Conservation (phyloP, 345 rosid species). For the Brassica incana region DNA sequence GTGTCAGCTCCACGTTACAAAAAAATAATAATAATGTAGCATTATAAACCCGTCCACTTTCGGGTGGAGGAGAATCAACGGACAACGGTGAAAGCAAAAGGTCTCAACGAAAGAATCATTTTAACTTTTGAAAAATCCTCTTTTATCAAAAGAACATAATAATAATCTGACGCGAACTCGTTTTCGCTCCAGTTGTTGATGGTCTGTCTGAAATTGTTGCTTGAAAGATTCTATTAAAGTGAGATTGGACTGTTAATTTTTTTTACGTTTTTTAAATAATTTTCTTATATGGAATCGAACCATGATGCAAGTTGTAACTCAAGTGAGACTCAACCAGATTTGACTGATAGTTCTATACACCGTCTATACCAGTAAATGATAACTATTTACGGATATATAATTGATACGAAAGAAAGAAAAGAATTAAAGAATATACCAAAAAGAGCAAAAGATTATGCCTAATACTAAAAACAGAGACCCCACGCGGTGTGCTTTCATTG, state of each 20-base stretch:
- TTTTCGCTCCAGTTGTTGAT: slow-evolving; percentile 4
- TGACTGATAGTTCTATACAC: not conserved
- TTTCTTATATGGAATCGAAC: not conserved
- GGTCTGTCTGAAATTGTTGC: slow-evolving; percentile 21
- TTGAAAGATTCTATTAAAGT: slow-evolving; percentile 18
- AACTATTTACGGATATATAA: not conserved
- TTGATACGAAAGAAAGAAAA: not conserved
- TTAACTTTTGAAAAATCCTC: slow-evolving; percentile 5
- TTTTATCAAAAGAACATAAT: not conserved
- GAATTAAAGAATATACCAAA: slow-evolving; percentile 28
- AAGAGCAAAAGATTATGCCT: slow-evolving; percentile 25
- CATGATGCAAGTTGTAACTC: not conserved
- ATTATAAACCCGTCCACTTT: slow-evolving; percentile 6
- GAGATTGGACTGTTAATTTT: not conserved
- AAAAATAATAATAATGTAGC: slow-evolving; percentile 13
- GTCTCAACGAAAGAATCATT: slow-evolving; percentile 15
- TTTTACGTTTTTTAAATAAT: too few relatives aligned
- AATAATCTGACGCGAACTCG: slow-evolving; percentile 13
- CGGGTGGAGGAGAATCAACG: slow-evolving; percentile 32
- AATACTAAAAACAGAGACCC: not conserved
- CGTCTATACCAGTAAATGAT: slow-evolving; percentile 17
- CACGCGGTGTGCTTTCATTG: slow-evolving; percentile 26
- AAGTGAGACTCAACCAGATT: not conserved
- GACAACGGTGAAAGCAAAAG: slow-evolving; percentile 24
- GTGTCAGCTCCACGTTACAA: slow-evolving; percentile 39